Evolutionary conservation across 2,329 filamentous ascomycete genomes (phyloP).

Genomic region (Alternaria atra): DNA sequence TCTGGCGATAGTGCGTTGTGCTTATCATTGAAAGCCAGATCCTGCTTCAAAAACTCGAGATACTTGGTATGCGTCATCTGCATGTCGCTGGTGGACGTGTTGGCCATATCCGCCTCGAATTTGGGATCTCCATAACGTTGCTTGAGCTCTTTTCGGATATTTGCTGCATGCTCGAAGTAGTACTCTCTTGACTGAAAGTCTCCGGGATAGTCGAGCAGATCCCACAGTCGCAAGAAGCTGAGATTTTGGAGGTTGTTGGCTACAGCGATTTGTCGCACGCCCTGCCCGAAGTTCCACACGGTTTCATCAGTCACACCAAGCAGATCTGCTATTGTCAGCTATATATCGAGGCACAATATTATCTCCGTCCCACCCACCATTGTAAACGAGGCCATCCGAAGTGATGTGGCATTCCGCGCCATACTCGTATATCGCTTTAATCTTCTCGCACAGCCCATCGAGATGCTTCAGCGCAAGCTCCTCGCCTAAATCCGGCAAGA

Average conservation of each 20-base stretch:
- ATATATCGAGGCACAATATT: background rate
- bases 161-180: conserved; percentile 34
- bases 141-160: conserved; percentile 37
- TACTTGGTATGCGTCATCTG: conserved; percentile 42
- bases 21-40: conserved; percentile 29
- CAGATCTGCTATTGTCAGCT: conserved; percentile 43
- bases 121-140: conserved; percentile 33
- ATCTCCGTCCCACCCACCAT: conserved; percentile 30
- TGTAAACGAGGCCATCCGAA: conserved; percentile 57
- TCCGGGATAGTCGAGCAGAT: conserved; percentile 27
- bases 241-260: conserved; percentile 30
- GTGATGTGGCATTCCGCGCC: conserved; percentile 55
- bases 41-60: conserved; percentile 37
- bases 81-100: conserved; percentile 36
- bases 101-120: conserved; percentile 43
- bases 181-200: conserved; percentile 28
- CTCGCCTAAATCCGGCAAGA: conserved; percentile 55
- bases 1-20: conserved; percentile 27
- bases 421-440: conserved; percentile 51
- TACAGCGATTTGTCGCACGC: conserved; percentile 24
- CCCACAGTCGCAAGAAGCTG: conserved; percentile 31
- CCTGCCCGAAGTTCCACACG: conserved; percentile 52
- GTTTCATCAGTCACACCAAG: conserved; percentile 54
- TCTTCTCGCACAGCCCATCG: conserved; percentile 53
- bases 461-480: conserved; percentile 55